A percentile compares a stretch with the other conserved stretches of the same genome.
Evolutionary conservation across 441 rosid genomes (phyloP).

Genomic region (Erysimum cheiri): DNA sequence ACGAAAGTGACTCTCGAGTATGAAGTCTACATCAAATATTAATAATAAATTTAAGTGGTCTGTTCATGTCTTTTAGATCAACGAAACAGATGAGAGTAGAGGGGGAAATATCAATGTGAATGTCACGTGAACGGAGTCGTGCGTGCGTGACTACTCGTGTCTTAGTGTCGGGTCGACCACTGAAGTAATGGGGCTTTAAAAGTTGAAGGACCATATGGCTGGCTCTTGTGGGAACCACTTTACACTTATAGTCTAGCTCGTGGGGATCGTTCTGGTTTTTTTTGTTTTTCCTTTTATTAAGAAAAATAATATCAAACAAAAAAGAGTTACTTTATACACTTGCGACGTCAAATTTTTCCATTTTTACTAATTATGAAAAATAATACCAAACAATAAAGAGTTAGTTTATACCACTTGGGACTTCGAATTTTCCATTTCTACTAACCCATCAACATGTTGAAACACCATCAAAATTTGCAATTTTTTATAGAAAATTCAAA

Average conservation of each 20-base stretch:
- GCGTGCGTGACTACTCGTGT: slow-evolving; percentile 49
- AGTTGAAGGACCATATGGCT: slow-evolving; percentile 37
- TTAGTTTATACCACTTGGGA: too few relatives aligned
- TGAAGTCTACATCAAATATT: slow-evolving; percentile 32
- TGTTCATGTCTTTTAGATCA: slow-evolving; percentile 26
- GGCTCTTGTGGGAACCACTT: slow-evolving; percentile 39
- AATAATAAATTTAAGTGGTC: slow-evolving; percentile 32
- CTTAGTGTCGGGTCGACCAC: slow-evolving; percentile 48
- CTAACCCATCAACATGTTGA: too few relatives aligned
- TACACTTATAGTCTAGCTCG: slow-evolving; percentile 23
- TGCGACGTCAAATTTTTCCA: background rate
- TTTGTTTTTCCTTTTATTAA: background rate
- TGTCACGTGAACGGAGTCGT: slow-evolving; percentile 41
- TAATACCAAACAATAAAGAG: too few relatives aligned
- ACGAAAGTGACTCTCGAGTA: slow-evolving; percentile 30
- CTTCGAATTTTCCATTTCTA: too few relatives aligned
- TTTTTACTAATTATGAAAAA: too few relatives aligned
- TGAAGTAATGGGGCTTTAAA: slow-evolving; percentile 41
- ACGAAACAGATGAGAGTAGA: slow-evolving; percentile 27
- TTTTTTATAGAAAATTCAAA: too few relatives aligned
- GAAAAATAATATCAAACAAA: background rate
- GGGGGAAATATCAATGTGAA: slow-evolving; percentile 40
- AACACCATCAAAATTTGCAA: too few relatives aligned
- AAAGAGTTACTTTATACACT: background rate
- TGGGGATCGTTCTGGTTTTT: slow-evolving; percentile 22